Evolutionary conservation across 2,329 filamentous ascomycete genomes (phyloP).

Genomic region (Dactylellina drechsleri): DNA sequence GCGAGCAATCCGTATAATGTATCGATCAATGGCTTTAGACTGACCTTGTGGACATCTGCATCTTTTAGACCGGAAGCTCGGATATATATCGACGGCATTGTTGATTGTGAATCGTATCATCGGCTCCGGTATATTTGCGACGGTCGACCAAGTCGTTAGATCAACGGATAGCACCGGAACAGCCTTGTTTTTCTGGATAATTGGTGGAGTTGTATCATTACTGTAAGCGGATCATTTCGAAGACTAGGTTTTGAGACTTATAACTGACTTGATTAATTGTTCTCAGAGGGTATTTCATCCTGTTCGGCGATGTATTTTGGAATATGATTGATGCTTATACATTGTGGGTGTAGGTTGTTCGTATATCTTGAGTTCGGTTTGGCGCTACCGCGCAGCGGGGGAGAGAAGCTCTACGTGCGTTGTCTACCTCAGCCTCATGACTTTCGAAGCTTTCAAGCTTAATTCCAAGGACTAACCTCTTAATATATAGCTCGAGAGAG

Average conservation of each 20-base stretch:
- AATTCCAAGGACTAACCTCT: neutral
- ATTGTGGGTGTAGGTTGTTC: slow-evolving; percentile 64
- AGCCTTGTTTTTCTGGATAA: slow-evolving; percentile 68
- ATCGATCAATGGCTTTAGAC: slow-evolving; percentile 7
- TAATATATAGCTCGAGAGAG: slow-evolving; percentile 69
- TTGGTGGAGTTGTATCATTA: slow-evolving; percentile 51
- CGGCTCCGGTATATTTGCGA: slow-evolving; percentile 70
- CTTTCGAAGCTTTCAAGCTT: neutral
- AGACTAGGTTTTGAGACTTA: neutral
- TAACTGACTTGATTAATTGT: neutral
- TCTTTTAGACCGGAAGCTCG: slow-evolving; percentile 64
- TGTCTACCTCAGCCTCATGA: neutral
- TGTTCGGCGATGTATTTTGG: neutral
- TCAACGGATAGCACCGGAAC: slow-evolving; percentile 69
- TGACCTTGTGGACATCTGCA: slow-evolving; percentile 24
- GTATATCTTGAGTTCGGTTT: slow-evolving; percentile 73
- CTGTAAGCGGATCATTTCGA: slow-evolving; percentile 25
- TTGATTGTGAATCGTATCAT: slow-evolving; percentile 71
- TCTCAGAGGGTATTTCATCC: slow-evolving; percentile 35
- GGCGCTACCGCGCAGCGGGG: slow-evolving; percentile 71
- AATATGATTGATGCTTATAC: slow-evolving; percentile 21
- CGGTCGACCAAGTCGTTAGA: slow-evolving; percentile 68
- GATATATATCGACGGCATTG: slow-evolving; percentile 67
- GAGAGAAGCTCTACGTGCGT: slow-evolving; percentile 68
- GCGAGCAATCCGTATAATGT: slow-evolving; percentile 3